These are phyloP conservation scores for Diaporthe ampelina DNA, from an alignment of 2,329 filamentous ascomycete species.

Conservation along the genomic window DNA sequence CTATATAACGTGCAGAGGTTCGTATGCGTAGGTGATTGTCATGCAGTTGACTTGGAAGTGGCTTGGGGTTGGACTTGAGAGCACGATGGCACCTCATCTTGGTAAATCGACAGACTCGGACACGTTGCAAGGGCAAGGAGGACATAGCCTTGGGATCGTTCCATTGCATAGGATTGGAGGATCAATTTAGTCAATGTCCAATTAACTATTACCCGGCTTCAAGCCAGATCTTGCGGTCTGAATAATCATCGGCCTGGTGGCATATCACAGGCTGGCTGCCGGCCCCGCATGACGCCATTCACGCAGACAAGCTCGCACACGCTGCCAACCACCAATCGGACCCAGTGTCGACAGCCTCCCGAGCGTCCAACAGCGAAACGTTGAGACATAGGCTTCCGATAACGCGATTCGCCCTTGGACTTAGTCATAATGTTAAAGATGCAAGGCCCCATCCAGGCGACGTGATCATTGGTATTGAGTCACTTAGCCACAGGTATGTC, in stretches of 20 bases:
- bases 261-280: slow-evolving; percentile 1
- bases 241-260: neutral
- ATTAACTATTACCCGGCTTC: neutral
- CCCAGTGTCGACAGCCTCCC: neutral
- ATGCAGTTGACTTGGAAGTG: too few relatives aligned
- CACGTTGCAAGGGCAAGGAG: neutral
- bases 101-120: neutral
- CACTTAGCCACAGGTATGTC: neutral
- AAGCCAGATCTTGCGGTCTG: slow-evolving; percentile 18
- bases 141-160: neutral
- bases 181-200: neutral
- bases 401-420: slow-evolving; percentile 21
- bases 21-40: too few relatives aligned
- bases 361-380: neutral
- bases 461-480: neutral
- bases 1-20: neutral
- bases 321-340: slow-evolving; percentile 12
- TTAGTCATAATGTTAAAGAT: slow-evolving; percentile 14
- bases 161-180: neutral
- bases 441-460: slow-evolving; percentile 23
- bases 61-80: too few relatives aligned
- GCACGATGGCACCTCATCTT: neutral
- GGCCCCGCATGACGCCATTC: slow-evolving; percentile 23
- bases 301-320: slow-evolving; percentile 17
- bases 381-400: slow-evolving; percentile 12